Conservation (phyloP, 2,329 filamentous ascomycete species). For the Xenoacremonium recifei region DNA sequence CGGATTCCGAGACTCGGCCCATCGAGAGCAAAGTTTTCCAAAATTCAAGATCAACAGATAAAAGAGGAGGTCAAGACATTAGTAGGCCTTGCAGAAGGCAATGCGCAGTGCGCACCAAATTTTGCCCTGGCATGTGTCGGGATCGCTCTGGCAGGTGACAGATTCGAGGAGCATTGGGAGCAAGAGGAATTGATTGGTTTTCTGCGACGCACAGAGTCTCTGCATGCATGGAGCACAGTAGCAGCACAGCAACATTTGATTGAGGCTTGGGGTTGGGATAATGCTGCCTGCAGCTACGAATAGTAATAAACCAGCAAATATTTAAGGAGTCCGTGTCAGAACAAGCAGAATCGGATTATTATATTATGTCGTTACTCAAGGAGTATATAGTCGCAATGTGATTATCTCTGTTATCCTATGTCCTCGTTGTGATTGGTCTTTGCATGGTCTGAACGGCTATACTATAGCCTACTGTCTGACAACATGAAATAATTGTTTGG, state of each 20-base stretch:
- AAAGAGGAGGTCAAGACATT: constrained; percentile 15
- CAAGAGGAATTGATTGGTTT: constrained; percentile 35
- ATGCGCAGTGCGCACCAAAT: constrained; percentile 3
- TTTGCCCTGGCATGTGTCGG: constrained; percentile 14
- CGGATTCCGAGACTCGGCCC: constrained; percentile 14
- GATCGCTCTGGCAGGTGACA: constrained; percentile 30
- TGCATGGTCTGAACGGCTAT: too few species aligned
- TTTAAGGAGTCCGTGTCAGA: too few species aligned
- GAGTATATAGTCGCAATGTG: too few species aligned
- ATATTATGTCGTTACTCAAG: too few species aligned
- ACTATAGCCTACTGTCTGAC: too few species aligned
- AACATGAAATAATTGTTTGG: too few species aligned
- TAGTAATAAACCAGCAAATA: background rate
- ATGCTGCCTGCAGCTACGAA: background rate
- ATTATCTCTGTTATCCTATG: too few species aligned
- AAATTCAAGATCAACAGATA: constrained; percentile 14
- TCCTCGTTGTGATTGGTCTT: too few species aligned
- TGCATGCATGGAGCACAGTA: constrained; percentile 16
- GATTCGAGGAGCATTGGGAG: constrained; percentile 33
- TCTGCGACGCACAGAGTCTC: constrained; percentile 26
- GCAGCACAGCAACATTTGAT: background rate
- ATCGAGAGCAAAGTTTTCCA: constrained; percentile 1
- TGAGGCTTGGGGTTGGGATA: background rate
- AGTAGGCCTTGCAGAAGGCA: constrained; percentile 16
- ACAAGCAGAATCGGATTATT: too few species aligned